Conservation (phyloP, 2,329 filamentous ascomycete genomes). For the Colletotrichum sp. region DNA sequence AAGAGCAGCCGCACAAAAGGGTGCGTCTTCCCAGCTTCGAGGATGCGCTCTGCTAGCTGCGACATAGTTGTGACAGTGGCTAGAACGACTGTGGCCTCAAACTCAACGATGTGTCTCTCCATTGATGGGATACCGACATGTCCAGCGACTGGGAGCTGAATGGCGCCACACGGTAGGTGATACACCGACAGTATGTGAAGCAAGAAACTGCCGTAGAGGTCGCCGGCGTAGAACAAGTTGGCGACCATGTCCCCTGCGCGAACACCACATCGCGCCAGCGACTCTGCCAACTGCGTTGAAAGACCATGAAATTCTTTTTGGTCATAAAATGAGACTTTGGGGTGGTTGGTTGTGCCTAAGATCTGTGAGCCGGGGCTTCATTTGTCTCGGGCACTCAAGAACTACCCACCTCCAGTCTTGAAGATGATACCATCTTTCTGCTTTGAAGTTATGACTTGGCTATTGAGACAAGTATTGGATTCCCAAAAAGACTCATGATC, state of each 20-base stretch:
- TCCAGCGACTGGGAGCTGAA: constrained; percentile 5
- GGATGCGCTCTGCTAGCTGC: constrained; percentile 1
- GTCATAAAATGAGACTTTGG: constrained; percentile 11
- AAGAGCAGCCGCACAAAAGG: constrained; percentile 5
- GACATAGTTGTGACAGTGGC: constrained; percentile 9
- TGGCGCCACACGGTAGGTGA: neutral
- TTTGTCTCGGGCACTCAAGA: no score
- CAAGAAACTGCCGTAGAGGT: constrained; percentile 15
- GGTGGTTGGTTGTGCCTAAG: constrained; percentile 8
- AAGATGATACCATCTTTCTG: constrained; percentile 12
- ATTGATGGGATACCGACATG: constrained; percentile 8
- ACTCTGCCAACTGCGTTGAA: constrained; percentile 5
- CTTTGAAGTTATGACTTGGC: constrained; percentile 8
- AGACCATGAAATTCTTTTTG: constrained; percentile 5
- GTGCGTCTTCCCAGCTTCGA: neutral
- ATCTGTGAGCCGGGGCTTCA: neutral
- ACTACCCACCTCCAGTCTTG: constrained; percentile 5
- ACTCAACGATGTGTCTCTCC: constrained; percentile 10
- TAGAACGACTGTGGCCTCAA: constrained; percentile 5
- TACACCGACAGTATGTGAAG: constrained; percentile 15
- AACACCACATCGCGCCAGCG: neutral
- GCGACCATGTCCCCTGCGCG: constrained; percentile 1
- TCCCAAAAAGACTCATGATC: constrained; percentile 9
- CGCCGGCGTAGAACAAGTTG: constrained; percentile 15
- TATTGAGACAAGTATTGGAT: constrained; percentile 9